A percentile compares a stretch with the other conserved stretches of the same genome.
These are phyloP conservation scores for Mycena kentingensis DNA, from an alignment of 768 basidiomycete species.

Conservation along the genomic window DNA sequence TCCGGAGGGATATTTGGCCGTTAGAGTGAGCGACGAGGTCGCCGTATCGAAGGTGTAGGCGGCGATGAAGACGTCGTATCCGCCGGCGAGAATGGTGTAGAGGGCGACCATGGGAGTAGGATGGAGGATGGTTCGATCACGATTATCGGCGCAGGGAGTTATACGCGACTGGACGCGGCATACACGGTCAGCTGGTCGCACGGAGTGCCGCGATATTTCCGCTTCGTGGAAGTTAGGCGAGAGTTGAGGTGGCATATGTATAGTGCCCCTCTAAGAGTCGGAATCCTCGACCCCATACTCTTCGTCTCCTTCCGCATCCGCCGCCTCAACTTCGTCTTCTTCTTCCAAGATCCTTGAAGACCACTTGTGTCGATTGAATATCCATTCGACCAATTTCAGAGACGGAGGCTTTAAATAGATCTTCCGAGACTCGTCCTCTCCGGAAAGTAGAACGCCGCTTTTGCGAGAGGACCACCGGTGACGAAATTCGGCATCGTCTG, in stretches of 20 bases:
- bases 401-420: conserved; percentile 31
- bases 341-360: background rate
- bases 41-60: conserved; percentile 63
- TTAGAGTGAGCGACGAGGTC: conserved; percentile 46
- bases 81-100: conserved; percentile 69
- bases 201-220: no score
- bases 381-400: conserved; percentile 35
- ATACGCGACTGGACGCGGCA: background rate
- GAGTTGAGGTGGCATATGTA: background rate
- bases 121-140: background rate
- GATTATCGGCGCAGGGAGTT: background rate
- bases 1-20: conserved; percentile 52
- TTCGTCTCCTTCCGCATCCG: background rate
- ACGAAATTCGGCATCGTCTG: conserved; percentile 31
- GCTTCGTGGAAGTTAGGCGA: background rate
- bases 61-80: conserved; percentile 61
- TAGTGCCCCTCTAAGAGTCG: background rate
- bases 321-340: conserved; percentile 3
- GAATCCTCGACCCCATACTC: background rate
- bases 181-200: no score
- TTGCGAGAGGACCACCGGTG: conserved; percentile 34
- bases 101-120: conserved; percentile 53
- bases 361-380: conserved; percentile 17
- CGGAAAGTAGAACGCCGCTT: conserved; percentile 16
- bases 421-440: conserved; percentile 1